These are phyloP conservation scores for Conoideocrella luteorostrata DNA, from an alignment of 2,329 filamentous ascomycete genomes.

Conservation along the genomic window DNA sequence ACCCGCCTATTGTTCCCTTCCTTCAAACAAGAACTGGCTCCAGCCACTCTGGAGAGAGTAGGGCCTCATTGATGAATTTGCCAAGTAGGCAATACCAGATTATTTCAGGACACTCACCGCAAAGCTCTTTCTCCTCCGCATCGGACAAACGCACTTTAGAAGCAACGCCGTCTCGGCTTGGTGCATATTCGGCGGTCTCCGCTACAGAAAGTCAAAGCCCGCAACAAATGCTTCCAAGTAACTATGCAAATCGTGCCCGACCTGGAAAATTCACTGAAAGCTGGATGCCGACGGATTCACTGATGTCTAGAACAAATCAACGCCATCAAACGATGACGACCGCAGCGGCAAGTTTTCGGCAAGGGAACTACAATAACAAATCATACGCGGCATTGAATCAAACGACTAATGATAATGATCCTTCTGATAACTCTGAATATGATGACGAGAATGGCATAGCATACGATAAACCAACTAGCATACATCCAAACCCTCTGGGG, in stretches of 20 bases:
- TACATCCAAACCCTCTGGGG: slow-evolving; percentile 47
- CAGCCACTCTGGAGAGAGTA: slow-evolving; percentile 47
- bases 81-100: slow-evolving; percentile 52
- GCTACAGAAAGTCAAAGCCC: slow-evolving; percentile 31
- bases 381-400: slow-evolving; percentile 42
- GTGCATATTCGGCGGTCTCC: slow-evolving; percentile 45
- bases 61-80: slow-evolving; percentile 48
- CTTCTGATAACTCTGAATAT: slow-evolving; percentile 33
- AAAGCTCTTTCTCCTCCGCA: slow-evolving; percentile 36
- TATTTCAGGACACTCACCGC: slow-evolving; percentile 33
- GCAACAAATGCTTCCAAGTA: slow-evolving; percentile 17
- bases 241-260: slow-evolving; percentile 26
- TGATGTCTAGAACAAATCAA: slow-evolving; percentile 48
- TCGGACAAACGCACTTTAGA: slow-evolving; percentile 43
- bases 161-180: slow-evolving; percentile 27
- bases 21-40: slow-evolving; percentile 68
- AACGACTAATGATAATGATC: slow-evolving; percentile 33
- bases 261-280: slow-evolving; percentile 45
- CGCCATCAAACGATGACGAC: slow-evolving; percentile 26
- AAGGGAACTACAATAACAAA: slow-evolving; percentile 29
- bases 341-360: background rate
- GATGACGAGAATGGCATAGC: slow-evolving; percentile 29
- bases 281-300: slow-evolving; percentile 48
- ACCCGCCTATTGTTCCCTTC: slow-evolving; percentile 63
- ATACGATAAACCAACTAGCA: slow-evolving; percentile 20